These are phyloP conservation scores for Fragilariopsis cylindrus DNA, from an alignment of 108 stramenopile genomes.

Conservation along the genomic window DNA sequence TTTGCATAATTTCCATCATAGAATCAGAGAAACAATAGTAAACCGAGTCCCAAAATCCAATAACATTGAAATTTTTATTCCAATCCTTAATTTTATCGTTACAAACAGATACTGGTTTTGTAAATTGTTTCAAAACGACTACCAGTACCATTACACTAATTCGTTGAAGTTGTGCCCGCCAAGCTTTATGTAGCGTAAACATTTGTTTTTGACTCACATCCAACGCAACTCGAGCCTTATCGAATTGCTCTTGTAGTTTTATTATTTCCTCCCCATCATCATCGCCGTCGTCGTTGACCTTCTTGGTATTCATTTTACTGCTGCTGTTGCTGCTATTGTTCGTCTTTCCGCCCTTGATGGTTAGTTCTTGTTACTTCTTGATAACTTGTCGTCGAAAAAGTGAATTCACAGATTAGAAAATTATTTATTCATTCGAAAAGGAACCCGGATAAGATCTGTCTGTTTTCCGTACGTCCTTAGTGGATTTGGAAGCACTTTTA, in stretches of 20 bases:
- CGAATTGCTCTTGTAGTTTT: slow-evolving; percentile 18
- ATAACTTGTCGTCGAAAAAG: background rate
- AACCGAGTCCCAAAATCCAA: slow-evolving; percentile 7
- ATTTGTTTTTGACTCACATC: slow-evolving; percentile 4
- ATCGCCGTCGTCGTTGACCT: background rate
- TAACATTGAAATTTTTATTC: slow-evolving; percentile 18
- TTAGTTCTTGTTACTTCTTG: background rate
- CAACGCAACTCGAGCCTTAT: slow-evolving; percentile 21
- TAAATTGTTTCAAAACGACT: slow-evolving; percentile 46
- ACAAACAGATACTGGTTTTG: slow-evolving; percentile 44
- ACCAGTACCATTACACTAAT: slow-evolving; percentile 49
- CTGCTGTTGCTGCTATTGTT: background rate
- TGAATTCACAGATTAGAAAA: background rate
- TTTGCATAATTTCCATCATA: slow-evolving; percentile 22
- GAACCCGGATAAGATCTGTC: too few relatives aligned
- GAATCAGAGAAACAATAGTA: background rate
- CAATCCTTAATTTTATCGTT: slow-evolving; percentile 51
- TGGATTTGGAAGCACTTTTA: too few relatives aligned
- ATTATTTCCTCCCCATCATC: background rate
- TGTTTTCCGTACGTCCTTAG: too few relatives aligned
- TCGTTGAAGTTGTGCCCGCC: slow-evolving; percentile 52
- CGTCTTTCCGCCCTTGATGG: background rate
- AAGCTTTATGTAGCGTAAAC: slow-evolving; percentile 38
- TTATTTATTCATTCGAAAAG: background rate
- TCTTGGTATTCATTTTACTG: background rate